phyloP scores from a whole-genome alignment of 179 eudicot genomes.

The Camellia oleifera region DNA sequence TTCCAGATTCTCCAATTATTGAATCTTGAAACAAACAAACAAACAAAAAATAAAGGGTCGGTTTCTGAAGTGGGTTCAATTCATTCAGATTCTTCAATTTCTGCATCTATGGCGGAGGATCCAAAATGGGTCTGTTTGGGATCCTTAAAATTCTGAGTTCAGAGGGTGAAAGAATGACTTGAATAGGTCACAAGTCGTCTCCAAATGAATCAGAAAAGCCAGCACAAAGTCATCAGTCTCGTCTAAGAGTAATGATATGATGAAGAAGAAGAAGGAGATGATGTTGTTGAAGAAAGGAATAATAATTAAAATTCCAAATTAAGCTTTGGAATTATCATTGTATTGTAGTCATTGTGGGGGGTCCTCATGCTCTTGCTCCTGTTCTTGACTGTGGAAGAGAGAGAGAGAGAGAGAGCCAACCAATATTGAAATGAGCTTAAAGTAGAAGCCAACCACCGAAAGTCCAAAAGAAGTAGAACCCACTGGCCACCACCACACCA shows the following conservation, averaged over 20 bases:
- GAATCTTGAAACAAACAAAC: conserved; percentile 8
- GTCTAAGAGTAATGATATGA: neutral
- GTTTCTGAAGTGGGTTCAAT: neutral
- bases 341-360: neutral
- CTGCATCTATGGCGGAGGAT: neutral
- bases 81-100: conserved; percentile 11
- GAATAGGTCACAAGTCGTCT: neutral
- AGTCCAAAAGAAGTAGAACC: neutral
- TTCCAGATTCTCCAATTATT: conserved; percentile 19
- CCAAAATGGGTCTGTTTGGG: neutral
- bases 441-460: neutral
- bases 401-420: neutral
- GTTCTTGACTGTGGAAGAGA: no score
- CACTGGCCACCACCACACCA: neutral
- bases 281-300: neutral
- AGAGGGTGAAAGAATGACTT: neutral
- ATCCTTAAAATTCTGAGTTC: neutral
- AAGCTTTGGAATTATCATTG: conserved; percentile 1
- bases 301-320: neutral
- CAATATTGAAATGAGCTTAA: conserved; percentile 8
- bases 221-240: neutral
- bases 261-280: neutral
- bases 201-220: conserved; percentile 2
- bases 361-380: neutral
- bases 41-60: neutral